Conservation (phyloP, 2,329 filamentous ascomycete species). For the Emergomyces pasteurianus region DNA sequence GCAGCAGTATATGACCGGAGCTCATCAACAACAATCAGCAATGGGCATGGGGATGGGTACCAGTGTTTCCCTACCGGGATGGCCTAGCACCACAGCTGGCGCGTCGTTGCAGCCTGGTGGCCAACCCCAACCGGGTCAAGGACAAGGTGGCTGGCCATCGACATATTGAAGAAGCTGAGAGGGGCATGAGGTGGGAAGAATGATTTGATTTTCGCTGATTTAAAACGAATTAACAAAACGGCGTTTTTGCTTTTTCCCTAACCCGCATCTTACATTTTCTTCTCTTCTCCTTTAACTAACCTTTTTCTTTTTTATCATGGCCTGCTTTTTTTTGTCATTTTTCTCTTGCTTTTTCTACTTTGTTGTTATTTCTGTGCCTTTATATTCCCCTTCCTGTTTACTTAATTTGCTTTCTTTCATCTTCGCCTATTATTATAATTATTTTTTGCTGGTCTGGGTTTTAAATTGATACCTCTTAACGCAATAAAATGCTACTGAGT, state of each 20-base stretch:
- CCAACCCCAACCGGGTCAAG: constrained; percentile 27
- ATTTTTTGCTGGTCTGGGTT: not conserved
- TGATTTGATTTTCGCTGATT: not conserved
- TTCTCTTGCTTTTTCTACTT: not conserved
- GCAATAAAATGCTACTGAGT: not conserved
- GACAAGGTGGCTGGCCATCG: constrained; percentile 12
- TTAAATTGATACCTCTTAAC: constrained; percentile 1
- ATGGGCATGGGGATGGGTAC: constrained; percentile 26
- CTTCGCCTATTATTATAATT: too few relatives aligned
- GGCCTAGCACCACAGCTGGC: constrained; percentile 22
- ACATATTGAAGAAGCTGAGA: not conserved
- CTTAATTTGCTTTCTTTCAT: not conserved
- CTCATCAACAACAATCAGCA: constrained; percentile 23
- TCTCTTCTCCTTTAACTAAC: not conserved
- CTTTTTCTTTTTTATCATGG: not conserved
- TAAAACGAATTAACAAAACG: not conserved
- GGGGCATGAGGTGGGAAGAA: not conserved
- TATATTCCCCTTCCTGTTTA: not conserved
- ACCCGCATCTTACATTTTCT: not conserved
- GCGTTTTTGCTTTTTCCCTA: not conserved
- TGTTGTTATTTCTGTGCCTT: not conserved
- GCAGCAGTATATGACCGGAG: constrained; percentile 20
- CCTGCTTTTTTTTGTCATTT: not conserved
- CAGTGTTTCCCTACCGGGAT: constrained; percentile 23
- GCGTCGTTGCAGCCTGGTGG: constrained; percentile 23